Evolutionary conservation across 2,329 filamentous ascomycete genomes (phyloP), one percentile per base, ranked within the genome.

Genomic region (Neonectria sp.): DNA sequence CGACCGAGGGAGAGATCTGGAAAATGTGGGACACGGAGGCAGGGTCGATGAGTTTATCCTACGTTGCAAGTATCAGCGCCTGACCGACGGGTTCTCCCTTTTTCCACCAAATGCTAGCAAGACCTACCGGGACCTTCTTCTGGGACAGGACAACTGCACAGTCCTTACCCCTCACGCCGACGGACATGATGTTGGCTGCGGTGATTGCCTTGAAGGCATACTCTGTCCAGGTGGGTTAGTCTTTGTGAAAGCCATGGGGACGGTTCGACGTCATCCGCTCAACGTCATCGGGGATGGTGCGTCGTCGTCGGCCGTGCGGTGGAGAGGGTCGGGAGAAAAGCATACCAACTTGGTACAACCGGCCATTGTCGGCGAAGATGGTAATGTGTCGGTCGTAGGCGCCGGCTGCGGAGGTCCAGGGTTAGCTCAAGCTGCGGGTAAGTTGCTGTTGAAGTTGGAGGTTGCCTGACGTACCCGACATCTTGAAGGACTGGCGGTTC

Each of bases 141-240:
- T 99, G 96, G 70, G 96, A 98, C 81, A 99, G 86, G 60, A 99
- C 94, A 51, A 99, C 96, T 37, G 96, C 96, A 79, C 95, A 98
- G 85, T 96, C 90, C 89, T 99, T 99, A 83, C 96, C 96, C 80
- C 95, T 90, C 75, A 99, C 91, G 76, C 96, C 96, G 82, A 99
- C 90, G 69, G 96, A 96, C 88, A 97, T 99, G 86, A 99, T 98
- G 84, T 98, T 98, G 76, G 96, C 96, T 69, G 96, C 95, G 76
- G 96, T 99, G 85, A 99, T 99, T 67, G 96, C 96, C 88, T 99
- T 99, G 91, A 99, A 99, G 77, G 96, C 96, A 95, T 99, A 99
- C 89, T 99, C 96, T 98, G 81, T 76, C 59, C 45, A 63, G 24
- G 33, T 48, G 62, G 51, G 73, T 79, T 70, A 79, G 77, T 65